Evolutionary conservation across 495 filamentous ascomycete genomes (phyloP), one percentile per base, ranked within the genome.

Genomic region (Penicilliopsis zonata): DNA sequence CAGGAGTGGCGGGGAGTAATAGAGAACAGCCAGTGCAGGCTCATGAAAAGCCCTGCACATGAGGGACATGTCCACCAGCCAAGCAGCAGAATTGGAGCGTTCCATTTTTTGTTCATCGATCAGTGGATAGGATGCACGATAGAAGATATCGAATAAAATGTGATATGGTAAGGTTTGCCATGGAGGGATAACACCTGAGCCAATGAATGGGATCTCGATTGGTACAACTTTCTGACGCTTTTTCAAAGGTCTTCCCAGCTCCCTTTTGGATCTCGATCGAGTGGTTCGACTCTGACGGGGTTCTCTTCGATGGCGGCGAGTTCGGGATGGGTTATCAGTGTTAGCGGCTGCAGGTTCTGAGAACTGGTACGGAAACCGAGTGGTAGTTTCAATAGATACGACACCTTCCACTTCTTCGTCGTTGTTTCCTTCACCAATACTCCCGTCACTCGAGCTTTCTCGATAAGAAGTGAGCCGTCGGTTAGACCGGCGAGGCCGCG

Each of bases 131-230:
- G 76, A 70, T 4, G 80, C 76, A 37, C 65, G 71, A 28, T 65
- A 39, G 44, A 94, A 85, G 29, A 87, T 72, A 19, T 76, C 60
- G 9, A 80, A 50, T 13, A 83, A 67, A 2, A 90, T 57, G 13
- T 80, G 66, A 39, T 87, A 85, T 1, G 83, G 83, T 3, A 92
- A 54, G 1, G 57, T 69, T 7, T 68, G 52, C 82, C 82, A 94
- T 3, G 70, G 61, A 24, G 76, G 81, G 21, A 72, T 72, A 16
- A 56, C 58, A 9, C 60, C 58, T 16, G 67, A 59, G 15, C 42
- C 39, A 10, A 55, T n/a, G 15, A 50, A 44, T 2, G 39, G 29
- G 9, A 30, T 16, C 4, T 41, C 35, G 6, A 34, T 38, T 13
- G 34, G 30, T 13, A 52, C 42, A 3, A 46, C 18, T 31, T 54